A percentile compares a stretch with the other conserved stretches of the same genome.
Evolutionary conservation across 208 protist genomes (phyloP).

Genomic region (Blechomonas ayalai): DNA sequence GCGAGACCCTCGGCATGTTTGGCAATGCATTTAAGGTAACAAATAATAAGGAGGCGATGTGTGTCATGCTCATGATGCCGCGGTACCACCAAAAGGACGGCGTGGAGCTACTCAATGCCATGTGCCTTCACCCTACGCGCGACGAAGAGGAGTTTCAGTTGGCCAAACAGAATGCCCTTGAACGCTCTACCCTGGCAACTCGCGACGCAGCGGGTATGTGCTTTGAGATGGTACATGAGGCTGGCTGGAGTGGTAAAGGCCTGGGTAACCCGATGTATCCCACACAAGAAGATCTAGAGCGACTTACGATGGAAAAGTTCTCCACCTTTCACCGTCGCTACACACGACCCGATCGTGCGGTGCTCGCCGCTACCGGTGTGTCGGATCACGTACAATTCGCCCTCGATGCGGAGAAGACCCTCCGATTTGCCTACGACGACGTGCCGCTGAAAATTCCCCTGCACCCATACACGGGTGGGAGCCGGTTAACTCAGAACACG

Average conservation of each 20-base stretch:
- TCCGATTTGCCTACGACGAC: constrained; percentile 39
- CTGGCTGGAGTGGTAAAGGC: constrained; percentile 73
- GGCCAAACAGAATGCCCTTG: constrained; percentile 50
- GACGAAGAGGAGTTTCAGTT: constrained; percentile 54
- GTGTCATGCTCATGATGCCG: constrained; percentile 71
- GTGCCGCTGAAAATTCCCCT: constrained; percentile 4
- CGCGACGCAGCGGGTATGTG: constrained; percentile 76
- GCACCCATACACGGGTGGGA: constrained; percentile 72
- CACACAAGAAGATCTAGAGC: constrained; percentile 38
- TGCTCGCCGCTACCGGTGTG: constrained; percentile 78
- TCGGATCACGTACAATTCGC: constrained; percentile 65
- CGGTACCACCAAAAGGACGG: constrained; percentile 73
- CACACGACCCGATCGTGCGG: constrained; percentile 61
- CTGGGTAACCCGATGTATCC: constrained; percentile 59
- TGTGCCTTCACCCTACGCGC: constrained; percentile 64
- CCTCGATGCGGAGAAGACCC: constrained; percentile 39
- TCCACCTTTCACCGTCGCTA: constrained; percentile 46
- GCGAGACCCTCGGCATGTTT: constrained; percentile 50
- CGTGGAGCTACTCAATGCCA: constrained; percentile 66
- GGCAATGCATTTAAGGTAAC: constrained; percentile 77
- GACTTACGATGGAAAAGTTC: constrained; percentile 60
- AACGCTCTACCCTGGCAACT: constrained; percentile 32
- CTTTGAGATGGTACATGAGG: constrained; percentile 88
- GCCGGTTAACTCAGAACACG: constrained; percentile 64
- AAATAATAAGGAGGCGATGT: constrained; percentile 85